These are phyloP conservation scores for Cryphonectria nitschkei DNA, from an alignment of 2,329 filamentous ascomycete species.

Conservation along the genomic window DNA sequence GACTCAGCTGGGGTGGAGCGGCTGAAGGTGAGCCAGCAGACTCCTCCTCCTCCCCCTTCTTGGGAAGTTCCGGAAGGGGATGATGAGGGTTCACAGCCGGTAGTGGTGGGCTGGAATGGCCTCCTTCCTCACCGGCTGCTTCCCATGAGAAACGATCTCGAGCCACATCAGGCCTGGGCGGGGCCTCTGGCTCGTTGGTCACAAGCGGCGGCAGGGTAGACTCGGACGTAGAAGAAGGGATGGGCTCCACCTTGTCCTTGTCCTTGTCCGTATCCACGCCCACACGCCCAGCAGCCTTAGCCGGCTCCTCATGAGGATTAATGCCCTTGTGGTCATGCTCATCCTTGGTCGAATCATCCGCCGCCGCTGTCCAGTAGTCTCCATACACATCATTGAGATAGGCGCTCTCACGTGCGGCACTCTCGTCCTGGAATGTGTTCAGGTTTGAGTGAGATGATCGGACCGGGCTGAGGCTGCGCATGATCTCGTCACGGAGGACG, in stretches of 20 bases:
- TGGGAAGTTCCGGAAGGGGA: constrained; percentile 5
- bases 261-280: neutral
- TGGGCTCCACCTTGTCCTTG: neutral
- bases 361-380: constrained; percentile 62
- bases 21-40: neutral
- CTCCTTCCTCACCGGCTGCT: constrained; percentile 30
- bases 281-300: neutral
- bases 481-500: constrained; percentile 72
- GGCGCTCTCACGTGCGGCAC: constrained; percentile 56
- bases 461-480: constrained; percentile 65
- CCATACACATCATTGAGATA: constrained; percentile 70
- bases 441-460: constrained; percentile 34
- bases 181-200: constrained; percentile 14
- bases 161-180: neutral
- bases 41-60: neutral
- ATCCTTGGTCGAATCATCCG: constrained; percentile 40
- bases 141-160: constrained; percentile 50
- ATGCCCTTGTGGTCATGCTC: neutral
- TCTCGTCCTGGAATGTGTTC: constrained; percentile 16
- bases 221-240: constrained; percentile 1
- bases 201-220: constrained; percentile 1
- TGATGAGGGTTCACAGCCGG: neutral
- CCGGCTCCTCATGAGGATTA: neutral
- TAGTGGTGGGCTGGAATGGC: constrained; percentile 9
- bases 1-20: constrained; percentile 14